These are phyloP conservation scores for Aristolochia californica DNA, from an alignment of 164 flowering plant species.

Conservation along the genomic window DNA sequence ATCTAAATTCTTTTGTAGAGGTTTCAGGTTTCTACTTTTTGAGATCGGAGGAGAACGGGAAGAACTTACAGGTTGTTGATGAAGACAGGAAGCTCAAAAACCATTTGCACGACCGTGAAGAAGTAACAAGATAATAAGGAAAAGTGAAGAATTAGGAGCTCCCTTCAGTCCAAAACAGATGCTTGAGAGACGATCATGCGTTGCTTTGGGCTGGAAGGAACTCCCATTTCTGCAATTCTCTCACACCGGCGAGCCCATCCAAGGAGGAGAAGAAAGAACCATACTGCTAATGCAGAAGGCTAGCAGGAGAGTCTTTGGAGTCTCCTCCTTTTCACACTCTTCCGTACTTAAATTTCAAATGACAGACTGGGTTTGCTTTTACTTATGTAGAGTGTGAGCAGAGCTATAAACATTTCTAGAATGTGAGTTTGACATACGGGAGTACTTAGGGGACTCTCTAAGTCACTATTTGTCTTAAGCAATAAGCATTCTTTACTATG, in stretches of 20 bases:
- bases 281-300: background rate
- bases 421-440: background rate
- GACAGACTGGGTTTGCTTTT: too few species aligned
- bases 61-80: too few species aligned
- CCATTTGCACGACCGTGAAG: background rate
- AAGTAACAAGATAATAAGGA: slow-evolving; percentile 2
- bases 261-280: too few species aligned
- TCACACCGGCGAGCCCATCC: background rate
- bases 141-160: slow-evolving; percentile 22
- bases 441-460: background rate
- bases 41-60: too few species aligned
- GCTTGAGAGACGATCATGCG: too few species aligned
- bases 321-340: background rate
- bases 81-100: too few species aligned
- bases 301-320: background rate
- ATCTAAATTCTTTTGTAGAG: too few species aligned
- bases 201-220: slow-evolving; percentile 17
- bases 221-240: slow-evolving; percentile 22
- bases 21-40: too few species aligned
- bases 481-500: background rate
- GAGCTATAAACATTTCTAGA: background rate
- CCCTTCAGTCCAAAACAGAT: slow-evolving; percentile 20
- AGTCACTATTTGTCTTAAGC: background rate
- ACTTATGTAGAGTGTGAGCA: background rate
- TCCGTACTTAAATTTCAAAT: background rate